Evolutionary conservation across 2,329 filamentous ascomycete genomes (phyloP).

Genomic region (Meredithiella fracta): DNA sequence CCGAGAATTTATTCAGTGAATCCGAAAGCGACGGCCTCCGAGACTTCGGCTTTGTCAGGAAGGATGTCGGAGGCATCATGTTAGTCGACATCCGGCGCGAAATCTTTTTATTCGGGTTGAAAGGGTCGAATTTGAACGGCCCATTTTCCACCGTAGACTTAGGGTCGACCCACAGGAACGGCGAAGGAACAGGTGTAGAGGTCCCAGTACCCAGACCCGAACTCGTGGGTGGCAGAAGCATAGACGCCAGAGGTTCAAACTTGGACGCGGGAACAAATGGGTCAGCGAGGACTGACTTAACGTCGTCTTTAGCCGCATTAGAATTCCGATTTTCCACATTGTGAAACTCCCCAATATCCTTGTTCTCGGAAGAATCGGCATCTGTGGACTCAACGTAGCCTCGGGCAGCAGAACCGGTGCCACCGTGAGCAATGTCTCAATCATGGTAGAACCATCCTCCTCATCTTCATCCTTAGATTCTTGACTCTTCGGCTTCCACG

Average conservation of each 20-base stretch:
- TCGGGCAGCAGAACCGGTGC: too few species aligned
- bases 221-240: neutral
- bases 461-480: neutral
- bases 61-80: slow-evolving; percentile 1
- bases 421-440: neutral
- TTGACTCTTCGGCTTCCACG: neutral
- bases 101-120: neutral
- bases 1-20: neutral
- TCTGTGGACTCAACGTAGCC: too few species aligned
- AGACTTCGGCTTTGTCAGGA: neutral
- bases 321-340: too few species aligned
- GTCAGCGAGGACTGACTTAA: too few species aligned
- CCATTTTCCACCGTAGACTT: slow-evolving; percentile 1
- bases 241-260: neutral
- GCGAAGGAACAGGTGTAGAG: neutral
- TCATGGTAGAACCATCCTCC: neutral
- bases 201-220: neutral
- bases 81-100: slow-evolving; percentile 1
- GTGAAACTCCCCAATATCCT: too few species aligned
- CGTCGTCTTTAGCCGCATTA: too few species aligned
- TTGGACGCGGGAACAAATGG: too few species aligned
- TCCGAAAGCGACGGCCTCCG: neutral
- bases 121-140: slow-evolving; percentile 2
- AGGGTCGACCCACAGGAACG: neutral
- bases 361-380: too few species aligned